These are phyloP conservation scores for Candida quercuum DNA, from an alignment of 805 yeast species.

Conservation along the genomic window DNA sequence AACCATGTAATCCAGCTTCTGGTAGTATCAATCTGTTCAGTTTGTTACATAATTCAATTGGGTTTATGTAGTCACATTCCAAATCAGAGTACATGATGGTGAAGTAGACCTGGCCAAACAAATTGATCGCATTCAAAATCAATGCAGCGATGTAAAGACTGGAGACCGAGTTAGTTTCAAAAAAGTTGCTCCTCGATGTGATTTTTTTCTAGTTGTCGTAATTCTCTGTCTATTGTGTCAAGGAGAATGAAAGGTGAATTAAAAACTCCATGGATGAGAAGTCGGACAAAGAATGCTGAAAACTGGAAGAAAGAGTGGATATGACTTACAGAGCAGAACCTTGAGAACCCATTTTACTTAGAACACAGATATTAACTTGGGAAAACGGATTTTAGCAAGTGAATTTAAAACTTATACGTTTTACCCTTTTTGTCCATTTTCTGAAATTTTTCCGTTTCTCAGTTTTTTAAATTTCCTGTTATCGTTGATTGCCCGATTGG, in stretches of 20 bases:
- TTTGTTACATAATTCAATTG: constrained; percentile 91
- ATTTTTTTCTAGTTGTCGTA: too few species aligned
- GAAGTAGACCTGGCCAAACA: constrained; percentile 90
- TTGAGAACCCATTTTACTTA: too few species aligned
- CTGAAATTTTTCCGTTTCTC: constrained; percentile 1
- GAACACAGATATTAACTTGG: too few species aligned
- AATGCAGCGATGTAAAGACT: constrained; percentile 68
- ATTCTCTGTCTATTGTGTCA: too few species aligned
- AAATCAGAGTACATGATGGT: constrained; percentile 93
- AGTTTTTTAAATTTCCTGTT: not conserved
- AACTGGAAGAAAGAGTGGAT: too few species aligned
- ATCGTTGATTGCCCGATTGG: constrained; percentile 11
- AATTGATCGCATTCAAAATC: constrained; percentile 76
- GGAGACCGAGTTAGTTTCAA: not conserved
- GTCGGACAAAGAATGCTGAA: too few species aligned
- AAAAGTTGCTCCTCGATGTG: too few species aligned
- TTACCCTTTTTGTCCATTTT: too few species aligned
- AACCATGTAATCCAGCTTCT: constrained; percentile 80
- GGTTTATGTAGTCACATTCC: constrained; percentile 95
- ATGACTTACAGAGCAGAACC: too few species aligned
- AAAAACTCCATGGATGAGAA: too few species aligned
- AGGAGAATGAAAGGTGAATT: too few species aligned
- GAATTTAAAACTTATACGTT: too few species aligned
- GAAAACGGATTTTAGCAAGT: not conserved
- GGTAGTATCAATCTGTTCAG: constrained; percentile 86